Conservation (phyloP, 2,329 filamentous ascomycete genomes). For the Penicillium verrucosum region DNA sequence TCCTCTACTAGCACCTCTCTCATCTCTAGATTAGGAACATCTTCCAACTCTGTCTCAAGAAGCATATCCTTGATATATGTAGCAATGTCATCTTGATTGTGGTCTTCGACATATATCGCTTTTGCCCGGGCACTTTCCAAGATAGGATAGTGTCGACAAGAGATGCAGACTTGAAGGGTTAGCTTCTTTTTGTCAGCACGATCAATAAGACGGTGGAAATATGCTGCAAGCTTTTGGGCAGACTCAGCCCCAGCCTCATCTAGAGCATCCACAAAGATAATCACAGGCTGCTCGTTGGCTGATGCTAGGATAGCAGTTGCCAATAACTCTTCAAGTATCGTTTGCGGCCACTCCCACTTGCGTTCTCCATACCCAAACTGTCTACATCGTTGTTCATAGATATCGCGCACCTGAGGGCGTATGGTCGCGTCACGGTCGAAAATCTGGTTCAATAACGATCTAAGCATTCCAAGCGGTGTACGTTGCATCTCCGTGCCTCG, state of each 20-base stretch:
- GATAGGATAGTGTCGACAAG: constrained; percentile 18
- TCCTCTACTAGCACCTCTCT: too few species aligned
- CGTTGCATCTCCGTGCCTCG: constrained; percentile 13
- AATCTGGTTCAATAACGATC: constrained; percentile 18
- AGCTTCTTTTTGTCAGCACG: neutral
- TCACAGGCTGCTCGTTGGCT: neutral
- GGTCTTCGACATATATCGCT: constrained; percentile 8
- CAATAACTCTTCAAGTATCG: constrained; percentile 1
- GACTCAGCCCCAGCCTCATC: constrained; percentile 10
- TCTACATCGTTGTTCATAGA: constrained; percentile 1
- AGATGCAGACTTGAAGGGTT: constrained; percentile 6
- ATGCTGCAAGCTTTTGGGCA: constrained; percentile 1
- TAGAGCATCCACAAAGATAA: constrained; percentile 12
- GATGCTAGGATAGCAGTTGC: neutral
- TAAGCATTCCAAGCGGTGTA: constrained; percentile 15
- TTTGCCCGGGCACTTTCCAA: neutral
- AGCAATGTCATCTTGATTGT: constrained; percentile 1
- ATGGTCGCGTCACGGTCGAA: constrained; percentile 5
- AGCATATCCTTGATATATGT: constrained; percentile 5
- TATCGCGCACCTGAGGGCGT: neutral
- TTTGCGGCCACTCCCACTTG: constrained; percentile 4
- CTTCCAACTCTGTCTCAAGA: too few species aligned
- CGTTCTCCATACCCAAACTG: neutral
- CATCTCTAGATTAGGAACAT: too few species aligned
- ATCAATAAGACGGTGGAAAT: constrained; percentile 5